These are phyloP conservation scores for Mycena kentingensis DNA, from an alignment of 768 basidiomycete species.

Conservation along the genomic window DNA sequence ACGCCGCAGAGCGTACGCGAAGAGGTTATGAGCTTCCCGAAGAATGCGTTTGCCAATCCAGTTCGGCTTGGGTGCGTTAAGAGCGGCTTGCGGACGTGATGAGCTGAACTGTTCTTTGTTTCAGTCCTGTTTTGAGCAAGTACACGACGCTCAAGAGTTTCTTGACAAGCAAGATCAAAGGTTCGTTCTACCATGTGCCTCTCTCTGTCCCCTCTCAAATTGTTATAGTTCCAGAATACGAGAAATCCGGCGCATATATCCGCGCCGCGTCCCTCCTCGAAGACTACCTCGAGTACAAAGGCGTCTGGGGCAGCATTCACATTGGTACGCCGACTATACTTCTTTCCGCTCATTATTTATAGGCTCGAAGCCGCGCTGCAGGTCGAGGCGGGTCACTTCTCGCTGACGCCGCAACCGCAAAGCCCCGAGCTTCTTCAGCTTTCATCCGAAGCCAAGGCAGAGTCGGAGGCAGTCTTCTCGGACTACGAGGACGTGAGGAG, in stretches of 20 bases:
- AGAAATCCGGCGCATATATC: neutral
- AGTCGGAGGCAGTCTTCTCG: no score
- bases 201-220: neutral
- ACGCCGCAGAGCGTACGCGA: neutral
- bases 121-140: neutral
- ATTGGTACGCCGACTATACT: neutral
- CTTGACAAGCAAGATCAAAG: neutral
- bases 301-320: neutral
- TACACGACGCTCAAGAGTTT: neutral
- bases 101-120: neutral
- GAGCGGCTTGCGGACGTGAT: neutral
- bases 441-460: no score
- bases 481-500: no score
- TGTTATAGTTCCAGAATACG: neutral
- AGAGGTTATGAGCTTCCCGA: neutral
- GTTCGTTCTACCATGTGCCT: neutral
- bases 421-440: no score
- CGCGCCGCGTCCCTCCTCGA: neutral
- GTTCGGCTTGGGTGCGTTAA: neutral
- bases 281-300: neutral
- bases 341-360: no score
- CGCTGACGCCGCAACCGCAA: no score
- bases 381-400: no score
- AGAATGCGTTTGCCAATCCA: neutral
- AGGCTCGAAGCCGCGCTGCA: no score